Evolutionary conservation across 352 stramenopile genomes (phyloP).

Genomic region (Globisporangium polare): DNA sequence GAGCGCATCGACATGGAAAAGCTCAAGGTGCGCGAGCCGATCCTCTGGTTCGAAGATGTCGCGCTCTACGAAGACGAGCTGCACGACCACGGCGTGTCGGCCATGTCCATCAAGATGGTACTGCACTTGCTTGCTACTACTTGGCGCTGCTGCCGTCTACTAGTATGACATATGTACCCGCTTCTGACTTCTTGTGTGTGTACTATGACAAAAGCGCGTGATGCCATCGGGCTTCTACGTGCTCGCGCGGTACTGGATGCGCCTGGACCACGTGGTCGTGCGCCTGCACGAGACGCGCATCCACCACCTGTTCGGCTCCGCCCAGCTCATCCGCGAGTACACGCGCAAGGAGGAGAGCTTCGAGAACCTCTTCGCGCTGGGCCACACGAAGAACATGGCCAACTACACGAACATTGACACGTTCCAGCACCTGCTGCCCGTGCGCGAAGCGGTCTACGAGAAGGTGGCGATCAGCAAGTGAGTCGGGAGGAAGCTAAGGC

Average conservation of each 20-base stretch:
- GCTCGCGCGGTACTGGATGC: slow-evolving; percentile 79
- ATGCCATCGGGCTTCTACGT: slow-evolving; percentile 84
- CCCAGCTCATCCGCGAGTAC: slow-evolving; percentile 78
- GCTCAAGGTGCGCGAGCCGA: slow-evolving; percentile 75
- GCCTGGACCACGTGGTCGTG: slow-evolving; percentile 74
- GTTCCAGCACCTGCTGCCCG: slow-evolving; percentile 68
- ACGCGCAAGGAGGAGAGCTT: slow-evolving; percentile 76
- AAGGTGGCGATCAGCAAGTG: slow-evolving; percentile 33
- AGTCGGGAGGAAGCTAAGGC: not conserved
- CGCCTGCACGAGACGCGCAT: slow-evolving; percentile 80
- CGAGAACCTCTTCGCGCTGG: slow-evolving; percentile 57
- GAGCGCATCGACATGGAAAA: slow-evolving; percentile 77
- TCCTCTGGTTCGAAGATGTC: slow-evolving; percentile 84
- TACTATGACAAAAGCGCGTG: slow-evolving; percentile 38
- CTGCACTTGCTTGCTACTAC: not conserved
- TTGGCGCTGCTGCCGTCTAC: too few relatives aligned
- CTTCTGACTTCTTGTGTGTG: slow-evolving; percentile 15
- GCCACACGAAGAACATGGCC: slow-evolving; percentile 68
- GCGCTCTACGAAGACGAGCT: slow-evolving; percentile 80
- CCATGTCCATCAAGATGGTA: slow-evolving; percentile 84
- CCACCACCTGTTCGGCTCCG: slow-evolving; percentile 72
- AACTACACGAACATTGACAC: slow-evolving; percentile 84
- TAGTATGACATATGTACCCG: not conserved
- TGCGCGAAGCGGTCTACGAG: slow-evolving; percentile 54
- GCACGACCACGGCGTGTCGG: slow-evolving; percentile 75